phyloP scores from a whole-genome alignment of 176 grass and related monocot genomes.

The Phyllostachys edulis region DNA sequence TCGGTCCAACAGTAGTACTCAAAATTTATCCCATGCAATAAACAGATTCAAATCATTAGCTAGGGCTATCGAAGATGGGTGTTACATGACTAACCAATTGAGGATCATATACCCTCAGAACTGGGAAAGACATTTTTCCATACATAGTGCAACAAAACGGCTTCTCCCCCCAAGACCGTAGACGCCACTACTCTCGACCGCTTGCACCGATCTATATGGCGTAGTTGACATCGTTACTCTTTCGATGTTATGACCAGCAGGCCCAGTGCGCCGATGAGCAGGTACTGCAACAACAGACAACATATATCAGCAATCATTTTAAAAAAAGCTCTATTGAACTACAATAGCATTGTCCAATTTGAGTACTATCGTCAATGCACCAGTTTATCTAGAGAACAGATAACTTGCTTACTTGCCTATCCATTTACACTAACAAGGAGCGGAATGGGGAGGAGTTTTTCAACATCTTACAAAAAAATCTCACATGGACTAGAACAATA shows the following conservation, averaged over 20 bases:
- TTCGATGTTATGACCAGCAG: constrained; percentile 67
- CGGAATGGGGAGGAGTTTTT: neutral
- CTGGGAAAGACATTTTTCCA: neutral
- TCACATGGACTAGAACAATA: neutral
- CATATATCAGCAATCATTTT: neutral
- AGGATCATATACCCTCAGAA: neutral
- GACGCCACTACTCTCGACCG: neutral
- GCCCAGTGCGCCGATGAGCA: constrained; percentile 67
- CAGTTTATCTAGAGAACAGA: neutral
- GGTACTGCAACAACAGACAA: constrained; percentile 55
- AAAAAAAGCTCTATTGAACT: neutral
- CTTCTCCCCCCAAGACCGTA: neutral
- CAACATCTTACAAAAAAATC: neutral
- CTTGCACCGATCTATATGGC: neutral
- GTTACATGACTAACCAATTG: neutral
- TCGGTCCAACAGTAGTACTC: neutral
- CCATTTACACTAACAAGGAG: neutral
- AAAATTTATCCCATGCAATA: neutral
- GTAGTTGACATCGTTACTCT: constrained; percentile 34
- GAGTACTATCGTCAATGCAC: neutral
- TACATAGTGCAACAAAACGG: constrained; percentile 12
- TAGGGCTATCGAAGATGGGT: neutral
- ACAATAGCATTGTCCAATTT: neutral
- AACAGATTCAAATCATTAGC: neutral
- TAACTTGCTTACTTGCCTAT: neutral